A percentile compares a stretch with the other conserved stretches of the same genome.
Evolutionary conservation across 2,329 filamentous ascomycete genomes (phyloP).

Genomic region (Hymenoscyphus occultus): DNA sequence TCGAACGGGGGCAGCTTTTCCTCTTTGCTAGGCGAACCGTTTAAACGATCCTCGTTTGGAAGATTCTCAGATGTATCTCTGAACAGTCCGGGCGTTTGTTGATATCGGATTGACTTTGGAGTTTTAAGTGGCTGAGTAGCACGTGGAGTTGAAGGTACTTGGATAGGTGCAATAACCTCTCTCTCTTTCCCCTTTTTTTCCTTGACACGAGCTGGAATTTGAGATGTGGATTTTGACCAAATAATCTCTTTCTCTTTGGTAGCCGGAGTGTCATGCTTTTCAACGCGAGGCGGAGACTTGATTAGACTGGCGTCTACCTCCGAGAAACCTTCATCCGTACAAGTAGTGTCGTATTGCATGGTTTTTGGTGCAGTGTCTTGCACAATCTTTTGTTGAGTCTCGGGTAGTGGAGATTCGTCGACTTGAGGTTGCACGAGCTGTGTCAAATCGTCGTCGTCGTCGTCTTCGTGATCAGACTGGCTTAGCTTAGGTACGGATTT

Average conservation of each 20-base stretch:
- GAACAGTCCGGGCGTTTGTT: background rate
- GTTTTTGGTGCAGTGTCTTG: background rate
- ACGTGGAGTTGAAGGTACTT: slow-evolving; percentile 8
- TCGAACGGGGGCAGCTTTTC: slow-evolving; percentile 48
- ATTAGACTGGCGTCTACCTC: background rate
- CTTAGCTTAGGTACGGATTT: background rate
- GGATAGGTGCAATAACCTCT: slow-evolving; percentile 2
- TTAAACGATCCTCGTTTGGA: background rate
- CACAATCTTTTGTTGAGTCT: background rate
- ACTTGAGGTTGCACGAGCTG: background rate
- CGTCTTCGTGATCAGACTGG: background rate
- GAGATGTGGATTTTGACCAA: background rate
- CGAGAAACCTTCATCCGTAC: background rate
- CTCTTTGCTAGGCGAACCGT: background rate
- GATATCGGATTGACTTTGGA: background rate
- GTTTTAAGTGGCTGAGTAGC: background rate
- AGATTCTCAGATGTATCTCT: background rate
- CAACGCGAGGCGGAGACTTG: background rate
- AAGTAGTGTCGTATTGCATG: background rate
- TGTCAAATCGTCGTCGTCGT: slow-evolving; percentile 1
- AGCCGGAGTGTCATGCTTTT: background rate
- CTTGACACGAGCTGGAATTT: background rate
- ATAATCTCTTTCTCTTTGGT: background rate
- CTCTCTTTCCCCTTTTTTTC: slow-evolving; percentile 3
- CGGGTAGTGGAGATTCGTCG: background rate